Evolutionary conservation across 352 stramenopile species (phyloP).

Genomic region (Nothophytophthora sp.): DNA sequence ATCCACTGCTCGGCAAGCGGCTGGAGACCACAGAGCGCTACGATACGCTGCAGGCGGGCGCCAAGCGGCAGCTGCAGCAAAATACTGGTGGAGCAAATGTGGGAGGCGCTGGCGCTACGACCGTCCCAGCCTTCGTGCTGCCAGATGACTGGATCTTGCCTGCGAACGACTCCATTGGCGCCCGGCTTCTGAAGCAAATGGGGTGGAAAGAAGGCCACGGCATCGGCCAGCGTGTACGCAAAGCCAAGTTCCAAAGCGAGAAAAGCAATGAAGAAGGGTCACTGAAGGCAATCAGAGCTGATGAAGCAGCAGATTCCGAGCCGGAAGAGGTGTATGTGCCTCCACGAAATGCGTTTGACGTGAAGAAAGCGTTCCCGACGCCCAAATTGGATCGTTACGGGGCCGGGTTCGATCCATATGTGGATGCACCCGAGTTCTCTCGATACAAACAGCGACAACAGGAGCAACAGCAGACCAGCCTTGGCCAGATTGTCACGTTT

Average conservation of each 20-base stretch:
- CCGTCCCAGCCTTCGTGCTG: constrained; percentile 45
- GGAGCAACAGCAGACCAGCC: constrained; percentile 16
- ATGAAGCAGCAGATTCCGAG: constrained; percentile 24
- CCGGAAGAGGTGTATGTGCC: constrained; percentile 60
- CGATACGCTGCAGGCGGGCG: constrained; percentile 49
- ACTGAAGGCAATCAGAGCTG: no score
- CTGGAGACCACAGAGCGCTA: constrained; percentile 72
- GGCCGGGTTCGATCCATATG: constrained; percentile 78
- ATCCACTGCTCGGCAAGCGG: constrained; percentile 81
- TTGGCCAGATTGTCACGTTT: constrained; percentile 72
- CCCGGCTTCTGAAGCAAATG: constrained; percentile 83
- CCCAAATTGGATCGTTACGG: constrained; percentile 80
- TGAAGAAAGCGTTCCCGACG: constrained; percentile 52
- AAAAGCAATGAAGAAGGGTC: constrained; percentile 2
- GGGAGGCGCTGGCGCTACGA: constrained; percentile 1
- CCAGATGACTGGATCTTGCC: constrained; percentile 78
- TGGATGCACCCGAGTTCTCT: constrained; percentile 71
- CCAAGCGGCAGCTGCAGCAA: constrained; percentile 35
- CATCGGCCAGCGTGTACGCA: constrained; percentile 73
- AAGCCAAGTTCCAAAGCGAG: constrained; percentile 41
- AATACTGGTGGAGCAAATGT: constrained; percentile 11
- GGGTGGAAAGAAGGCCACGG: constrained; percentile 92
- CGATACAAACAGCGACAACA: constrained; percentile 46
- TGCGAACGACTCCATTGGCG: constrained; percentile 79
- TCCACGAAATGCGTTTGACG: constrained; percentile 56